A percentile compares a stretch with the other conserved stretches of the same genome.
Evolutionary conservation across 1,139 yeast species (phyloP).

Genomic region (Candida freyschussii): DNA sequence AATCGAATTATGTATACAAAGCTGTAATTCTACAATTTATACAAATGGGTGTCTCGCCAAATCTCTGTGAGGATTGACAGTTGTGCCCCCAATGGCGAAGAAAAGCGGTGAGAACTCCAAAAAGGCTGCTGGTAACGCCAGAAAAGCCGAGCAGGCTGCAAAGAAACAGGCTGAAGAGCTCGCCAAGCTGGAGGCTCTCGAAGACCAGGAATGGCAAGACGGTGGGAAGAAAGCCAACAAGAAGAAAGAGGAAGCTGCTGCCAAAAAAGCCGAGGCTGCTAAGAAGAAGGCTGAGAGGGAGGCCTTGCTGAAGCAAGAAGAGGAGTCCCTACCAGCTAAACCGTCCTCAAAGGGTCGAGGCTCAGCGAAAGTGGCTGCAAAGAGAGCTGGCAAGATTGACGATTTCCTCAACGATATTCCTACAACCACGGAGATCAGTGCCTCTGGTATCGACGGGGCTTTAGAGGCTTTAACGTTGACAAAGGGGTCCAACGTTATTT

Average conservation of each 20-base stretch:
- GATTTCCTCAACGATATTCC: slow-evolving; percentile 45
- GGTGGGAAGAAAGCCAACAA: slow-evolving; percentile 69
- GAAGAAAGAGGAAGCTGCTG: slow-evolving; percentile 62
- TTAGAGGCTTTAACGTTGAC: slow-evolving; percentile 72
- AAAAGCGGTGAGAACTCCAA: slow-evolving; percentile 54
- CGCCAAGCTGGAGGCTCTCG: slow-evolving; percentile 46
- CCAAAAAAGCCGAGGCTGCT: slow-evolving; percentile 60
- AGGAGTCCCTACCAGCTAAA: slow-evolving; percentile 55
- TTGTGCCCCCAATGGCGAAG: slow-evolving; percentile 64
- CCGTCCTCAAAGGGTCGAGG: slow-evolving; percentile 61
- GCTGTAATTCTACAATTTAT: too few relatives aligned
- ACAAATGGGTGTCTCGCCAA: too few relatives aligned
- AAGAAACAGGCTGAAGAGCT: slow-evolving; percentile 54
- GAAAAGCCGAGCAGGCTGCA: slow-evolving; percentile 63
- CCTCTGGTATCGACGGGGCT: slow-evolving; percentile 74
- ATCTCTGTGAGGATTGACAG: too few relatives aligned
- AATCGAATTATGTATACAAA: too few relatives aligned
- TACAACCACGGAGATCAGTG: slow-evolving; percentile 50
- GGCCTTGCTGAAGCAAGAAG: slow-evolving; percentile 57
- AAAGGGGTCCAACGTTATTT: slow-evolving; percentile 48
- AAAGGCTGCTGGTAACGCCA: slow-evolving; percentile 68
- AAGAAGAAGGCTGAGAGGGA: slow-evolving; percentile 64
- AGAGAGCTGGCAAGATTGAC: slow-evolving; percentile 60
- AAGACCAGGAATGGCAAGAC: slow-evolving; percentile 63
- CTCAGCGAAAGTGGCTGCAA: slow-evolving; percentile 63